Base-by-base conservation (phyloP, 495 filamentous ascomycete genomes). In the Xeromyces bisporus region DNA sequence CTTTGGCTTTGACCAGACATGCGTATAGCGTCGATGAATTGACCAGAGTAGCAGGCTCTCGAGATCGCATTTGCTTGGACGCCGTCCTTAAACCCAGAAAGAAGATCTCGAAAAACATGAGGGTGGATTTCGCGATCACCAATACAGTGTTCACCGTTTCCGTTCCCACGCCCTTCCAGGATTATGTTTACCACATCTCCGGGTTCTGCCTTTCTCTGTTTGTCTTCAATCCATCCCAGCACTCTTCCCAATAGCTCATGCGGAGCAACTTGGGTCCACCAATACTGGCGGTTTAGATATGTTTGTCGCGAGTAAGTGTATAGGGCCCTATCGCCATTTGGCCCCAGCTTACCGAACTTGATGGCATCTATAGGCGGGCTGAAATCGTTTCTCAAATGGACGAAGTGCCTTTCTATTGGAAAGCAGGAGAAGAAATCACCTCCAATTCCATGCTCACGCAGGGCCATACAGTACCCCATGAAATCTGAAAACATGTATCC, bases 21-120 rank as follows among this genome's bases (percentile, higher is more conserved):
- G 18, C 11, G 2, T 12, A 20, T 31, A 18, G 11, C 29, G 11
- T 12, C 29, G 10, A 10, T 17, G 11, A 31, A 31, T 6, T 4
- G 17, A 11, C 15, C 33, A 3, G 23, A 17, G 26, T 34, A 26
- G 25, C 33, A 35, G 10, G 26, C 33, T 5, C 33, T 25, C 17
- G 33, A 17, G 13, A 35, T 35, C 3, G 16, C 23, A 18, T 30
- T 35, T 3, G 29, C 25, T 29, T 35, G 33, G 4, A 35, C 33
- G 9, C 26, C 33, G 2, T 15, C 14, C 24, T 23, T 28, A 17
- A 30, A 35, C 5, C 25, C 17, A 5, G 29, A 31, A 18, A 31
- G 29, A 11, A 31, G 8, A 20, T 31, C 16, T 2, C 29, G 7
- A 11, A 31, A 20, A 6, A 13, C 29, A 18, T 5, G 20, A 2